A percentile compares a stretch with the other conserved stretches of the same genome.
Evolutionary conservation across 108 stramenopile genomes (phyloP).

Genomic region (Tribonema minus): DNA sequence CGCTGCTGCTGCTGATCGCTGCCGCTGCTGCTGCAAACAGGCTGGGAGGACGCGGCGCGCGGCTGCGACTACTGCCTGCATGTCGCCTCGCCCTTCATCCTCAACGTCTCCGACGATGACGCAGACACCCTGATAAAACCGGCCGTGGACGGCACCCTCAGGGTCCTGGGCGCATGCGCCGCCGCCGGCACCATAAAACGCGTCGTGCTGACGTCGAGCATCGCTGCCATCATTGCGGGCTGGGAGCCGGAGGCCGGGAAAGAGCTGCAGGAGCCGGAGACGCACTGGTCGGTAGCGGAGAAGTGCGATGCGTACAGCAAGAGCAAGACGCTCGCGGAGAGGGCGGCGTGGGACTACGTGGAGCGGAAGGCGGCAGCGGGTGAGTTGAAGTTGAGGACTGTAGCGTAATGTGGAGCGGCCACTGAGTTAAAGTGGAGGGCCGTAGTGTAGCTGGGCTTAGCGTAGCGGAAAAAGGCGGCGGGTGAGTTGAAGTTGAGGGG

Average conservation of each 20-base stretch:
- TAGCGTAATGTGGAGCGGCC: no score
- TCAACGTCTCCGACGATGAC: not conserved
- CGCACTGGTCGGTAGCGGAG: slow-evolving; percentile 23
- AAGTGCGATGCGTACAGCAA: slow-evolving; percentile 11
- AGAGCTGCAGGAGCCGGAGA: slow-evolving; percentile 13
- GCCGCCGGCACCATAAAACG: not conserved
- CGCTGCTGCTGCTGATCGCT: no score
- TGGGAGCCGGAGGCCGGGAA: not conserved
- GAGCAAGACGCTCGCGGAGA: slow-evolving; percentile 34
- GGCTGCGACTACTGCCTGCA: slow-evolving; percentile 42
- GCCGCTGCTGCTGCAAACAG: no score
- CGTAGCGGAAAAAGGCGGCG: no score
- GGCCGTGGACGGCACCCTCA: slow-evolving; percentile 46
- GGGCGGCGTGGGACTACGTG: slow-evolving; percentile 28
- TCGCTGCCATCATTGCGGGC: slow-evolving; percentile 17
- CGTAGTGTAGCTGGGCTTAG: no score
- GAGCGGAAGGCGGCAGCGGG: not conserved
- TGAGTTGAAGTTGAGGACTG: no score
- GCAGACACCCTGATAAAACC: slow-evolving; percentile 44
- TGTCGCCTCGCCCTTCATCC: slow-evolving; percentile 44
- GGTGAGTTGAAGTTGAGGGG: no score
- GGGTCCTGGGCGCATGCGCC: slow-evolving; percentile 32
- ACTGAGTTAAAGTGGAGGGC: no score
- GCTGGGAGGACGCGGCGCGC: slow-evolving; percentile 2
- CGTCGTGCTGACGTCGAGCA: slow-evolving; percentile 22